A percentile compares a stretch with the other conserved stretches of the same genome.
These are phyloP conservation scores for Phialophora macrospora DNA, from an alignment of 2,329 filamentous ascomycete genomes.

Conservation along the genomic window DNA sequence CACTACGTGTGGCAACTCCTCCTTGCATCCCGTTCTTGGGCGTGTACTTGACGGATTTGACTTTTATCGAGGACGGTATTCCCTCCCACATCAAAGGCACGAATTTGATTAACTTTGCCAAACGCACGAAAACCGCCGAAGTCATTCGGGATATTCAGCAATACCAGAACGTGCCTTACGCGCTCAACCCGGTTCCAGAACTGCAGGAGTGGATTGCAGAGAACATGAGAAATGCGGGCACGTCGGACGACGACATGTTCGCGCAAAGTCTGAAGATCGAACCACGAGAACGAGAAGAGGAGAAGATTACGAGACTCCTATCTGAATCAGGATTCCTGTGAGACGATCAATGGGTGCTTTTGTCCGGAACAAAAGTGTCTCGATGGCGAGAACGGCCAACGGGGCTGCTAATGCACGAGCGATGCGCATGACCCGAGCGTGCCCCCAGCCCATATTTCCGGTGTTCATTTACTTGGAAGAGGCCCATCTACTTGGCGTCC, in stretches of 20 bases:
- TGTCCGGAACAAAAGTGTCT: slow-evolving; percentile 25
- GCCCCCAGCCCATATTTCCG: background rate
- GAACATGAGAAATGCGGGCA: slow-evolving; percentile 93
- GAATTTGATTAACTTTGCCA: slow-evolving; percentile 97
- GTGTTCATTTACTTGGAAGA: background rate
- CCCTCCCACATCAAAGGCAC: slow-evolving; percentile 95
- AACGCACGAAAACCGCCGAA: slow-evolving; percentile 95
- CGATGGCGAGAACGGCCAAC: background rate
- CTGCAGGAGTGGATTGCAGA: slow-evolving; percentile 95
- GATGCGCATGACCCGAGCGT: background rate
- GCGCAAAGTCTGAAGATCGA: slow-evolving; percentile 93
- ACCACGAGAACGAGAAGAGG: slow-evolving; percentile 93
- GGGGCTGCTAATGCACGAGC: background rate
- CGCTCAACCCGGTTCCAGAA: slow-evolving; percentile 84
- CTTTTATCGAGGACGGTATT: slow-evolving; percentile 98
- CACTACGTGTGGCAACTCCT: slow-evolving; percentile 88
- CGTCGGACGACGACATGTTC: slow-evolving; percentile 96
- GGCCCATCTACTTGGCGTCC: background rate
- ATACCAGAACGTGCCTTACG: slow-evolving; percentile 97
- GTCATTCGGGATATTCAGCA: slow-evolving; percentile 98
- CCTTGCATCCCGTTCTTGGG: slow-evolving; percentile 98
- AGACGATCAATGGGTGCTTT: slow-evolving; percentile 13
- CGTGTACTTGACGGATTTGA: slow-evolving; percentile 95
- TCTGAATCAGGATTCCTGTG: slow-evolving; percentile 57
- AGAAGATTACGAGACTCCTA: slow-evolving; percentile 88